Base-by-base conservation (phyloP, 805 yeast genomes). In the Yamadazyma laniorum region DNA sequence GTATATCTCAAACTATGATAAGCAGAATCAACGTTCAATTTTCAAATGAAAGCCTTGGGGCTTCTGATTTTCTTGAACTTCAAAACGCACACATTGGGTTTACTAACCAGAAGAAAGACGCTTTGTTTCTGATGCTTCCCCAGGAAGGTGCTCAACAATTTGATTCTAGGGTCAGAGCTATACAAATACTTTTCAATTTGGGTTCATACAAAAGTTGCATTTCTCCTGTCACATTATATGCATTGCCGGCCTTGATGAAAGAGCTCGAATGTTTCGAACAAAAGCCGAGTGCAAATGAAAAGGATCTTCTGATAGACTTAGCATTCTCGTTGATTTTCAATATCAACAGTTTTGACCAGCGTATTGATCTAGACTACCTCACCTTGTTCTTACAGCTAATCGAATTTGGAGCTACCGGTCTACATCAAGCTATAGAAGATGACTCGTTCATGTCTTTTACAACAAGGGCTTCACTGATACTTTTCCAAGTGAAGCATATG, bases 1-100 rank as follows among this genome's bases (percentile, higher is more conserved):
- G 23, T 8, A 34, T 43, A 6, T 11, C 31, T 5, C 44, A 40
- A 31, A 28, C 40, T 3, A 9, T 40, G 9, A 19, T 46, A 32
- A 38, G 35, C 11, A 21, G 28, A n/a, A 6, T 37, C 16, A 9
- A 21, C 12, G 15, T 37, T 14, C 31, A 16, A 11, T 15, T 40
- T 13, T 19, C 31, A 9, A 34, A 30, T 7, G 9, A 25, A n/a
- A 26, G 27, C 15, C 3, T 13, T 4, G 18, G 18, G 4, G 14
- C 26, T 5, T 7, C 21, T 11, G 63, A 58, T 31, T 50, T 39
- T 15, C 15, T 56, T 7, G 40, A 40, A 3, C 16, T 56, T 11
- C 37, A 43, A 16, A 47, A 45, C 21, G 15, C 46, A 19, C 19
- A 36, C 14, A 1, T 39, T 15, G 35, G 41, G 3, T 35, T 35